phyloP scores from a whole-genome alignment of 1,284 basidiomycete genomes.

The Moesziomyces aphidis region DNA sequence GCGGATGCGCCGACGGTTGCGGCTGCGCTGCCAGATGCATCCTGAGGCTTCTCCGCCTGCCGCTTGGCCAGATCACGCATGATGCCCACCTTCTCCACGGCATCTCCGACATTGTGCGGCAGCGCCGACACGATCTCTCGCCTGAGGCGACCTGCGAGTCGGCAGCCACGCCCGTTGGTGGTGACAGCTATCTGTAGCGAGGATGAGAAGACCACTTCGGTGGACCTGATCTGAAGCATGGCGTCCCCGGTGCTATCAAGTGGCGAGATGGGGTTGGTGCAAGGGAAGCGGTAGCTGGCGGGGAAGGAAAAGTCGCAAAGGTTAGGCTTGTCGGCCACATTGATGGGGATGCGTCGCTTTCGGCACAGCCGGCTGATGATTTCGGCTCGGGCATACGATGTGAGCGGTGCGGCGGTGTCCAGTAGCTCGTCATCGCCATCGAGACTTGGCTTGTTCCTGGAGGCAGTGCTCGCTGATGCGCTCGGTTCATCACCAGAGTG shows the following conservation, averaged over 20 bases:
- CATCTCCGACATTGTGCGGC: conserved; percentile 79
- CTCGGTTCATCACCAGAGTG: conserved; percentile 39
- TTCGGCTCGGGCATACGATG: conserved; percentile 39
- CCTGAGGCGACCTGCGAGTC: conserved; percentile 82
- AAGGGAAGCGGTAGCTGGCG: conserved; percentile 83
- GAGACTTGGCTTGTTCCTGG: background rate
- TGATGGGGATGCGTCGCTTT: conserved; percentile 77
- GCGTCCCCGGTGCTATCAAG: background rate
- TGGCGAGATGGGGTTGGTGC: conserved; percentile 18
- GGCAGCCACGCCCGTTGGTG: conserved; percentile 91
- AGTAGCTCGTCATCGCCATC: conserved; percentile 9
- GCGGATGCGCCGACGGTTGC: background rate
- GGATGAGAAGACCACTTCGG: conserved; percentile 43
- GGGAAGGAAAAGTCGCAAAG: conserved; percentile 92
- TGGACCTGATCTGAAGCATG: background rate
- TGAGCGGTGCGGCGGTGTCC: conserved; percentile 8
- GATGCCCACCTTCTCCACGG: conserved; percentile 80
- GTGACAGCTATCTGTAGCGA: conserved; percentile 88
- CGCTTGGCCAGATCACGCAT: conserved; percentile 77
- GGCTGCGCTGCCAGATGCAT: background rate
- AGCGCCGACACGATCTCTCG: conserved; percentile 84
- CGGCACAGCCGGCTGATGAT: conserved; percentile 55
- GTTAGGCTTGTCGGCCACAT: conserved; percentile 85
- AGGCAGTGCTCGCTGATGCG: background rate
- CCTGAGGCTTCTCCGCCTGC: conserved; percentile 9